Evolutionary conservation across 202 grass and related monocot genomes (phyloP).

Genomic region (Bolboschoenoplectus hybrid): DNA sequence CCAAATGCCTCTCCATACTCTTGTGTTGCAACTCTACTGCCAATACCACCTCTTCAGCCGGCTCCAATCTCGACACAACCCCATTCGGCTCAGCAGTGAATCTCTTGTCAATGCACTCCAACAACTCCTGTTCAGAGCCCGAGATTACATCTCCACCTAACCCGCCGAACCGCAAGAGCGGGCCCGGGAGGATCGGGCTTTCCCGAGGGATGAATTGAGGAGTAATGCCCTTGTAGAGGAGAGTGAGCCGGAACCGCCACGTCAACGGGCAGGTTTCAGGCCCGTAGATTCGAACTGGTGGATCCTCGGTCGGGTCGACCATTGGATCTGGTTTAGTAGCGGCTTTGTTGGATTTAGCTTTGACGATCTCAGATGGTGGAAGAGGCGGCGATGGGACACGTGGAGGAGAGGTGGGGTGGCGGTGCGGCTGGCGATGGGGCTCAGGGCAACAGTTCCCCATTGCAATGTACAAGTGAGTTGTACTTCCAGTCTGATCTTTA

Average conservation of each 20-base stretch:
- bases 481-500: background rate
- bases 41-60: constrained; percentile 62
- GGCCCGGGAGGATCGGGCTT: constrained; percentile 69
- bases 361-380: background rate
- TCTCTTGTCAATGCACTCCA: constrained; percentile 65
- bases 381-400: constrained; percentile 20
- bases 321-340: constrained; percentile 32
- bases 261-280: constrained; percentile 74
- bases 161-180: constrained; percentile 69
- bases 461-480: constrained; percentile 20
- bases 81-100: constrained; percentile 59
- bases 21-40: constrained; percentile 75
- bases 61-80: constrained; percentile 35
- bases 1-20: constrained; percentile 80
- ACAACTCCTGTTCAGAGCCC: constrained; percentile 61
- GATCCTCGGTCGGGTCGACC: background rate
- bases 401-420: background rate
- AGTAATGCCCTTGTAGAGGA: constrained; percentile 84
- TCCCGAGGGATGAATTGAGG: constrained; percentile 82
- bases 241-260: constrained; percentile 73
- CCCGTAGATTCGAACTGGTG: constrained; percentile 71
- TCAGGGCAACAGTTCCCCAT: constrained; percentile 58
- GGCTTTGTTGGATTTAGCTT: background rate
- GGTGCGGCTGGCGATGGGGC: constrained; percentile 21
- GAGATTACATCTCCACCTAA: constrained; percentile 62